phyloP scores from a whole-genome alignment of 139 green algal genomes.

The Nannochloris sp. region DNA sequence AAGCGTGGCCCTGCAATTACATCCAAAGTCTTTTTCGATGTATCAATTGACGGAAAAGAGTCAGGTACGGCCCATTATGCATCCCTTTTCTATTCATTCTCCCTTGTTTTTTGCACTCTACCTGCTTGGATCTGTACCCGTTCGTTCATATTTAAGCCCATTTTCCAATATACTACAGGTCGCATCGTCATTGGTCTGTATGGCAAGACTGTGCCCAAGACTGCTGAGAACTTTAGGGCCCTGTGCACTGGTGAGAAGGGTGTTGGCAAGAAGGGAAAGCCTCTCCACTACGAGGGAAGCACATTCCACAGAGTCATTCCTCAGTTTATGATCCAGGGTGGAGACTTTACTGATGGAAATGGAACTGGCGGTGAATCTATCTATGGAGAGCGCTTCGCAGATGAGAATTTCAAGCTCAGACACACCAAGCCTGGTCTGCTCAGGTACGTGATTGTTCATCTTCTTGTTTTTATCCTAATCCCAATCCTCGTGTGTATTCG shows the following conservation, averaged over 20 bases:
- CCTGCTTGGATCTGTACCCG: too few species aligned
- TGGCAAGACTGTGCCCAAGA: constrained; percentile 74
- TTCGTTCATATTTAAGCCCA: too few species aligned
- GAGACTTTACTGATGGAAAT: constrained; percentile 73
- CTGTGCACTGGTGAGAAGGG: constrained; percentile 67
- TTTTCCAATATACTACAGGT: constrained; percentile 25
- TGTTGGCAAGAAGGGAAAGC: constrained; percentile 63
- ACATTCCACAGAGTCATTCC: constrained; percentile 84
- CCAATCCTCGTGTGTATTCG: neutral
- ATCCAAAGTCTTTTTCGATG: constrained; percentile 29
- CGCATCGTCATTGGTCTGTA: constrained; percentile 77
- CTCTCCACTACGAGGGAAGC: constrained; percentile 66
- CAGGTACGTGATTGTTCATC: too few species aligned
- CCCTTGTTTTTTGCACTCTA: too few species aligned
- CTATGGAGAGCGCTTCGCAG: constrained; percentile 56
- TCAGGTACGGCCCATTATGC: constrained; percentile 5
- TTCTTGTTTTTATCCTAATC: constrained; percentile 23
- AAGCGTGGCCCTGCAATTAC: constrained; percentile 24
- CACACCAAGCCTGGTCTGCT: constrained; percentile 65
- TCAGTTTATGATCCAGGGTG: constrained; percentile 85
- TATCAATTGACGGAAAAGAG: constrained; percentile 15
- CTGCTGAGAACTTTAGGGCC: constrained; percentile 75
- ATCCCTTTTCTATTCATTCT: neutral
- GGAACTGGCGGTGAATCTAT: constrained; percentile 84
- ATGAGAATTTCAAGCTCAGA: constrained; percentile 85